Conservation (phyloP, 2,329 filamentous ascomycete species). For the Colletotrichum camelliae region DNA sequence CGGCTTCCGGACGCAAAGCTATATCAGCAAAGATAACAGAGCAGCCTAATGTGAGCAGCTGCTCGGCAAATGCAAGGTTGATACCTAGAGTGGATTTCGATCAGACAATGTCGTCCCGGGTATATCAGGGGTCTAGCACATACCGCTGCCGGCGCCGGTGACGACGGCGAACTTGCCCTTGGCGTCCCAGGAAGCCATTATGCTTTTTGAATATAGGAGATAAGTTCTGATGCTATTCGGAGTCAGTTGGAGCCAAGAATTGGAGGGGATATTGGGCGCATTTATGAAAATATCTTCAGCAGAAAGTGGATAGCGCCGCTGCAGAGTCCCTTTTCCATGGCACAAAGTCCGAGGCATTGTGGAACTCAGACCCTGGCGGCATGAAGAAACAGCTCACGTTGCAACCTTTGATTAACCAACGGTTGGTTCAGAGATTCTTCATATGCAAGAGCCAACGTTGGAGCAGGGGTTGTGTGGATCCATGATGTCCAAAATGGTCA, state of each 20-base stretch:
- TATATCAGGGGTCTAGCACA: background rate
- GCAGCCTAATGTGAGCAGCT: slow-evolving; percentile 27
- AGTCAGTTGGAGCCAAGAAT: background rate
- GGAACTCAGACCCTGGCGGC: background rate
- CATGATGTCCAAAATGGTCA: background rate
- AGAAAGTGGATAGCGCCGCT: background rate
- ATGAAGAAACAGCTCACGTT: background rate
- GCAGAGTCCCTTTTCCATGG: background rate
- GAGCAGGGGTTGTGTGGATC: background rate
- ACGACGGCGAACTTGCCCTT: background rate
- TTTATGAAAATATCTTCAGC: background rate
- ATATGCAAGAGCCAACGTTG: background rate
- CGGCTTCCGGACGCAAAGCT: slow-evolving; percentile 26
- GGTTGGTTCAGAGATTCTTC: background rate
- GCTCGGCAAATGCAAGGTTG: slow-evolving; percentile 25
- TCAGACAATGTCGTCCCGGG: background rate
- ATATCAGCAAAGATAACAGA: slow-evolving; percentile 33
- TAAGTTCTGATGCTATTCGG: background rate
- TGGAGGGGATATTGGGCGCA: background rate
- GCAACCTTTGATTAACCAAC: background rate
- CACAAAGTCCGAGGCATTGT: background rate
- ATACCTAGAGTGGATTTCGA: slow-evolving; percentile 24
- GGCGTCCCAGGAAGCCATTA: background rate
- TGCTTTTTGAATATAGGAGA: background rate
- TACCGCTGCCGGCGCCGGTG: background rate